Conservation (phyloP, 176 grass and related monocot genomes). For the Cenchrus purpureus region DNA sequence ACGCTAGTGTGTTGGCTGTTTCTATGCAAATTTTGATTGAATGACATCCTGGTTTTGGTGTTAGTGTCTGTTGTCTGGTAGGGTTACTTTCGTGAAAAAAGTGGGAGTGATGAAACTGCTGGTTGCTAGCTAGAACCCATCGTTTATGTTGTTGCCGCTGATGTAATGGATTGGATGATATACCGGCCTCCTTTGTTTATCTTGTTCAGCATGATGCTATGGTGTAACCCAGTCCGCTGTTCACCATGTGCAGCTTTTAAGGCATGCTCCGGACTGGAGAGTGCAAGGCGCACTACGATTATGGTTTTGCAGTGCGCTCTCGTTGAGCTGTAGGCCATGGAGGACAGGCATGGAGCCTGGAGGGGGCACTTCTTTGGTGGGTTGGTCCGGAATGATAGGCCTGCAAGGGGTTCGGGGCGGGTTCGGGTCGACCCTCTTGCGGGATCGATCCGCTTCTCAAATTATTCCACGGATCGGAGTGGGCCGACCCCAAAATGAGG, state of each 20-base stretch:
- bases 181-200: too few relatives aligned
- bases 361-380: too few relatives aligned
- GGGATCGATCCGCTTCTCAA: too few relatives aligned
- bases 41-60: background rate
- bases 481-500: too few relatives aligned
- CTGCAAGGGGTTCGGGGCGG: too few relatives aligned
- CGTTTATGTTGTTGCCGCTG: background rate
- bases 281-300: background rate
- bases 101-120: background rate
- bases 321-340: background rate
- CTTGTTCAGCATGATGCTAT: background rate
- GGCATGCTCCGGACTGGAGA: background rate
- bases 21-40: constrained; percentile 45
- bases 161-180: background rate
- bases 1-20: constrained; percentile 15
- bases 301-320: background rate
- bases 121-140: background rate
- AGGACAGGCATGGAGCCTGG: background rate
- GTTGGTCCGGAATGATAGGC: too few relatives aligned
- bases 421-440: too few relatives aligned
- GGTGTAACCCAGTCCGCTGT: background rate
- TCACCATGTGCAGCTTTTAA: background rate
- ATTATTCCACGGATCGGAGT: too few relatives aligned
- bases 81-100: background rate
- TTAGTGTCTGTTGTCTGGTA: background rate